These are phyloP conservation scores for Boletus sensibilis DNA, from an alignment of 768 basidiomycete species.

Conservation along the genomic window DNA sequence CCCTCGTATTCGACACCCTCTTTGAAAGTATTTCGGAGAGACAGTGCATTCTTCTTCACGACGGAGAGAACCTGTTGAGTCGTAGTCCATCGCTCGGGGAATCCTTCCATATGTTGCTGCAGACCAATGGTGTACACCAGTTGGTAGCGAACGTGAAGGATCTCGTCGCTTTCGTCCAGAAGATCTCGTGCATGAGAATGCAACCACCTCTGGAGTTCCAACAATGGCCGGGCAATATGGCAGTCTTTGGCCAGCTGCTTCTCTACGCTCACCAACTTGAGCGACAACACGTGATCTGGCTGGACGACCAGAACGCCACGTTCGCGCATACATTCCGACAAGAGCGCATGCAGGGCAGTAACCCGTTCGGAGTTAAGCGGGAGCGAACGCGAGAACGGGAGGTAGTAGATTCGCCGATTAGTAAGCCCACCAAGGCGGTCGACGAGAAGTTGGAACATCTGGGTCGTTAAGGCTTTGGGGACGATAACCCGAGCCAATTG, in stretches of 20 bases:
- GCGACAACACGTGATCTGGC: slow-evolving; percentile 53
- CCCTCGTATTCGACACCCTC: neutral
- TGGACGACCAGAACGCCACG: slow-evolving; percentile 46
- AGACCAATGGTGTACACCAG: slow-evolving; percentile 34
- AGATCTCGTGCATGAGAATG: slow-evolving; percentile 19
- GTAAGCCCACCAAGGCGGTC: slow-evolving; percentile 41
- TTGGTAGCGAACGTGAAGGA: slow-evolving; percentile 33
- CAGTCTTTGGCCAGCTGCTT: slow-evolving; percentile 13
- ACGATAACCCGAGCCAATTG: slow-evolving; percentile 47
- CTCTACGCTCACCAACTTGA: slow-evolving; percentile 44
- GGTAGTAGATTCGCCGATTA: slow-evolving; percentile 44
- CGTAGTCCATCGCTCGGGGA: slow-evolving; percentile 34
- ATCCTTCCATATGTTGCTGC: slow-evolving; percentile 26
- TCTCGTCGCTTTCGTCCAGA: slow-evolving; percentile 27
- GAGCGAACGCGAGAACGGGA: slow-evolving; percentile 47
- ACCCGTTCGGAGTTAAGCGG: slow-evolving; percentile 16
- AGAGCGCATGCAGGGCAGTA: slow-evolving; percentile 27
- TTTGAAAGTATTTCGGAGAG: neutral
- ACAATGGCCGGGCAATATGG: neutral
- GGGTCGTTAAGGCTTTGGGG: slow-evolving; percentile 41
- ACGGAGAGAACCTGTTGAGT: slow-evolving; percentile 27
- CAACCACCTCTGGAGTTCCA: slow-evolving; percentile 26
- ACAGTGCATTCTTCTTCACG: slow-evolving; percentile 6
- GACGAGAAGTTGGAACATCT: slow-evolving; percentile 48
- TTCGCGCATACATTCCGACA: slow-evolving; percentile 35